Conservation (phyloP, 106 monocot species). For the Amphibolis antarctica region DNA sequence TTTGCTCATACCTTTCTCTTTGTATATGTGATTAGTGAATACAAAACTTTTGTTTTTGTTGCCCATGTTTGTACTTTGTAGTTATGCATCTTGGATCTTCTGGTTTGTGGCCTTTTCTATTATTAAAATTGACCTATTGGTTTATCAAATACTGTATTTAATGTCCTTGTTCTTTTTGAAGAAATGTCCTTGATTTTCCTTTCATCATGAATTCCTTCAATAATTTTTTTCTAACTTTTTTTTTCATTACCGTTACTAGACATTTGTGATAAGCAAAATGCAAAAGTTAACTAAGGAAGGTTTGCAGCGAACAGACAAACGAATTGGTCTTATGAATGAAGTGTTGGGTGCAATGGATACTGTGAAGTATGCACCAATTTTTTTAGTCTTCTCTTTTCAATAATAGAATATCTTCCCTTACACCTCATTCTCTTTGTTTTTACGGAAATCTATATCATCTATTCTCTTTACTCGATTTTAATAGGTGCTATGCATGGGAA, state of each 20-base stretch:
- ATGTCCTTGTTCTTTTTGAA: no score
- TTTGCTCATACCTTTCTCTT: no score
- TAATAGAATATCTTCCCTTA: no score
- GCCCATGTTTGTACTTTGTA: neutral
- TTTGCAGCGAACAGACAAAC: conserved; percentile 80
- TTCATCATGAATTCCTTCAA: no score
- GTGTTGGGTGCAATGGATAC: conserved; percentile 95
- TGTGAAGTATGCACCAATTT: conserved; percentile 59
- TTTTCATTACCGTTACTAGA: conserved; percentile 18
- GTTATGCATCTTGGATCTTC: neutral
- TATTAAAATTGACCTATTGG: neutral
- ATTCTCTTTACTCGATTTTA: no score
- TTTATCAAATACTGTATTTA: no score
- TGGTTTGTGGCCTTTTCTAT: neutral
- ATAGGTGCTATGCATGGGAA: conserved; percentile 99
- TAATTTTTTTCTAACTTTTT: neutral
- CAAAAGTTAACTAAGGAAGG: conserved; percentile 80
- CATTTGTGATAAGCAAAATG: conserved; percentile 79
- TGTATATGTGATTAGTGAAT: no score
- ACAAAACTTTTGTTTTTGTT: no score
- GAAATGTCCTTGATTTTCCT: no score
- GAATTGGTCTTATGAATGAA: conserved; percentile 98
- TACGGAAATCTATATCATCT: no score
- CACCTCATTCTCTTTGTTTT: neutral
- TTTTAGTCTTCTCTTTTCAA: no score